Conservation (phyloP, 305 asterid species). For the Coffea humblotiana region DNA sequence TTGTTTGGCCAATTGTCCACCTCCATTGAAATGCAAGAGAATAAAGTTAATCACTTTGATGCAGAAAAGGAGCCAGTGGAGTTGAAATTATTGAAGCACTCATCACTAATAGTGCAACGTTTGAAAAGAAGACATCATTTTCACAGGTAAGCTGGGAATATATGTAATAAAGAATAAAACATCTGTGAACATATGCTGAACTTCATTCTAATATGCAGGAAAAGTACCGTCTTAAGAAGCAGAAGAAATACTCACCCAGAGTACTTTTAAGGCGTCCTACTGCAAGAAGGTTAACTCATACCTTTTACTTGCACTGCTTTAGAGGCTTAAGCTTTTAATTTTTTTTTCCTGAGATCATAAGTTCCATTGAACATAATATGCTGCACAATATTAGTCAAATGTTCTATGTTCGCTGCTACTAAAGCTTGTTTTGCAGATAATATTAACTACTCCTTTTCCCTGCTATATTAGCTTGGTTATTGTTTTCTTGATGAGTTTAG, state of each 20-base stretch:
- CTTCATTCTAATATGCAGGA: slow-evolving; percentile 51
- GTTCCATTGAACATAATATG: not conserved
- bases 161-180: not conserved
- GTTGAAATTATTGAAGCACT: slow-evolving; percentile 85
- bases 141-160: slow-evolving; percentile 60
- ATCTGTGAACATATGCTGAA: slow-evolving; percentile 23
- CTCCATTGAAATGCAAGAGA: not conserved
- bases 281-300: slow-evolving; percentile 63
- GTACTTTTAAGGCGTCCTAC: slow-evolving; percentile 84
- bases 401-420: no score
- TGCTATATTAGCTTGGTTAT: no score
- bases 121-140: slow-evolving; percentile 85
- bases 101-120: slow-evolving; percentile 86
- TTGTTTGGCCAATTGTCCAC: not conserved
- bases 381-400: no score
- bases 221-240: slow-evolving; percentile 84
- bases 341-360: not conserved
- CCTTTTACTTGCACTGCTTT: not conserved
- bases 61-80: slow-evolving; percentile 81
- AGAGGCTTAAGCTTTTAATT: not conserved
- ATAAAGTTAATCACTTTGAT: slow-evolving; percentile 14
- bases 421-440: no score
- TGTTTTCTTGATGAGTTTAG: no score
- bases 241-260: slow-evolving; percentile 91
- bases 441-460: no score